Percentiles rank a stretch among this genome's conserved stretches.
Conservation (phyloP, 148 eudicot genomes). For the Rhododendron williamsianum region DNA sequence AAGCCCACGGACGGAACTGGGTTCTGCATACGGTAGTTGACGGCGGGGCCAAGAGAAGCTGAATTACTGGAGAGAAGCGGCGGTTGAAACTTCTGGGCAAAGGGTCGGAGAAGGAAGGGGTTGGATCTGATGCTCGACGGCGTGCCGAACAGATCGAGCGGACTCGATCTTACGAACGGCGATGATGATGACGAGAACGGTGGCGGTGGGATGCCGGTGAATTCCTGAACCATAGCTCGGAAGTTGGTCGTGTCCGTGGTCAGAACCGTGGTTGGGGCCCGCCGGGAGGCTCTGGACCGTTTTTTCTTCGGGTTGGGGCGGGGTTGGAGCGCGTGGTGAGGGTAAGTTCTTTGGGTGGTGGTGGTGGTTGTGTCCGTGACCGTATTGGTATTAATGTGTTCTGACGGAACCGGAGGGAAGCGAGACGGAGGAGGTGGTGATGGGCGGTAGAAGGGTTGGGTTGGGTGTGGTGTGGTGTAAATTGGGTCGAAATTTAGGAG, state of each 20-base stretch:
- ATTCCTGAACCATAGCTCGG: conserved; percentile 95
- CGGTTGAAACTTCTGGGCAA: conserved; percentile 43
- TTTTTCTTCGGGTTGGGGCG: conserved; percentile 66
- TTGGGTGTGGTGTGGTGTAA: conserved; percentile 33
- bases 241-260: conserved; percentile 83
- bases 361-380: neutral
- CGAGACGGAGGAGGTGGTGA: neutral
- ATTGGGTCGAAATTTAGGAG: conserved; percentile 29
- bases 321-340: neutral
- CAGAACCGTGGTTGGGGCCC: conserved; percentile 82
- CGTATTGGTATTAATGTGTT: neutral
- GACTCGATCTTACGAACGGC: conserved; percentile 30
- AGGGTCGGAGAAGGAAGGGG: conserved; percentile 42
- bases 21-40: conserved; percentile 3
- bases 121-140: conserved; percentile 28
- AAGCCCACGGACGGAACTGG: conserved; percentile 4
- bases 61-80: conserved; percentile 9
- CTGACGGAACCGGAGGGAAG: conserved; percentile 1
- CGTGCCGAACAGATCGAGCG: conserved; percentile 43
- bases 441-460: conserved; percentile 19
- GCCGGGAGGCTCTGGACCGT: conserved; percentile 72
- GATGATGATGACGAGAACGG: conserved; percentile 50
- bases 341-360: neutral
- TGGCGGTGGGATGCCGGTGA: conserved; percentile 74
- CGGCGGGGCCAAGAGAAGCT: conserved; percentile 19